These are phyloP conservation scores for Suillus brevipes DNA, from an alignment of 768 basidiomycete genomes.

Conservation along the genomic window DNA sequence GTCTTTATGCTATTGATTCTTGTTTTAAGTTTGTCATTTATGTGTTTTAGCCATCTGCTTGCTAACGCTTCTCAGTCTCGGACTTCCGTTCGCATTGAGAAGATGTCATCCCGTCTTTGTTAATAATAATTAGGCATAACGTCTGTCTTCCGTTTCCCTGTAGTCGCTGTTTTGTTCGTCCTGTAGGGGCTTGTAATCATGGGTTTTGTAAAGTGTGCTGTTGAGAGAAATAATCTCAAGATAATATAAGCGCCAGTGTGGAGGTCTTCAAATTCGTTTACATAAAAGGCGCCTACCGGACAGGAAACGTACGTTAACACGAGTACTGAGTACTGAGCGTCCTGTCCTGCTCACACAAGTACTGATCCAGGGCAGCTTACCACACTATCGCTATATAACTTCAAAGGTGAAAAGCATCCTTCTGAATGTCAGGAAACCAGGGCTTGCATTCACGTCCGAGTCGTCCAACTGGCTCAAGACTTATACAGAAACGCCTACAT, in stretches of 20 bases:
- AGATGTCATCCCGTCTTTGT: not conserved
- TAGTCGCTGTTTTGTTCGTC: slow-evolving; percentile 1
- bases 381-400: not conserved
- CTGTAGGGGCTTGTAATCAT: not conserved
- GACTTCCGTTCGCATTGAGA: not conserved
- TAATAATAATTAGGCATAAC: not conserved
- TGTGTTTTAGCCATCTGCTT: not conserved
- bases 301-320: too few species aligned
- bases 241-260: not conserved
- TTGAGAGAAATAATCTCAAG: not conserved
- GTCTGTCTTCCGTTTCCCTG: not conserved
- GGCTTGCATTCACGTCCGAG: not conserved
- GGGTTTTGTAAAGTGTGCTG: not conserved
- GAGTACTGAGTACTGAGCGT: too few species aligned
- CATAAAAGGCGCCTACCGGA: too few species aligned
- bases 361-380: not conserved
- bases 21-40: slow-evolving; percentile 5
- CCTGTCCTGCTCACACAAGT: not conserved
- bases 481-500: not conserved
- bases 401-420: not conserved
- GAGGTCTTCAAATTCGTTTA: not conserved
- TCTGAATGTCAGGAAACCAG: not conserved
- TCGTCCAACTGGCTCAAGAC: slow-evolving; percentile 4
- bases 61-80: not conserved
- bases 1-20: slow-evolving; percentile 1